phyloP scores from a whole-genome alignment of 2,329 filamentous ascomycete genomes.

The Microsporum ferrugineum region DNA sequence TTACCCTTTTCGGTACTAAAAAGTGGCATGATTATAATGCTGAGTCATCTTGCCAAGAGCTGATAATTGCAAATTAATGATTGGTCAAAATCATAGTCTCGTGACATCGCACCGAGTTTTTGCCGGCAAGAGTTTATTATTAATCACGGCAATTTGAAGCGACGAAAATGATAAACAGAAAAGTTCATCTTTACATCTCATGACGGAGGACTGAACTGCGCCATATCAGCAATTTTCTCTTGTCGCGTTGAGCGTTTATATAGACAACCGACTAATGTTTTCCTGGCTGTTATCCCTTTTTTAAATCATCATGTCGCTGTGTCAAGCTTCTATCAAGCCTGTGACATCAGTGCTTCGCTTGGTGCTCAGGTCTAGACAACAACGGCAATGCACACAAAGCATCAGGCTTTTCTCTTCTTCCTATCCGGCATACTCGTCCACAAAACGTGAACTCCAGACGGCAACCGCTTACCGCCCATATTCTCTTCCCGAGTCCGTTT shows the following conservation, averaged over 20 bases:
- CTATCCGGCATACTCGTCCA: constrained; percentile 35
- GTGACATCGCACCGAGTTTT: background rate
- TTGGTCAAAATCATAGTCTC: background rate
- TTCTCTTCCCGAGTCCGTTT: constrained; percentile 44
- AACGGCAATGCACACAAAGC: constrained; percentile 25
- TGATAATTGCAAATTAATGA: background rate
- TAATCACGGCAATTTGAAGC: background rate
- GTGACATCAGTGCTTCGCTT: constrained; percentile 37
- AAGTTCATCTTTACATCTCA: background rate
- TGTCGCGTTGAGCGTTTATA: background rate
- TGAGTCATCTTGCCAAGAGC: background rate
- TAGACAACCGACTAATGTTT: background rate
- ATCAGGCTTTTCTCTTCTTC: constrained; percentile 40
- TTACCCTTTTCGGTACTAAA: background rate
- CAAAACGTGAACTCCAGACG: constrained; percentile 52
- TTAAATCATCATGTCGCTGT: constrained; percentile 29
- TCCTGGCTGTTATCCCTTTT: background rate
- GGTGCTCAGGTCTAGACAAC: constrained; percentile 25
- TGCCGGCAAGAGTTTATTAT: background rate
- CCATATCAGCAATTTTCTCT: background rate
- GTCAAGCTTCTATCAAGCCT: constrained; percentile 26
- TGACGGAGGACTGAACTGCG: background rate
- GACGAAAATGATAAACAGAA: background rate
- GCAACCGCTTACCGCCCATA: constrained; percentile 54
- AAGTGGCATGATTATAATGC: constrained; percentile 2